These are phyloP conservation scores for Allium fistulosum DNA, from an alignment of 106 monocot species.

Conservation along the genomic window DNA sequence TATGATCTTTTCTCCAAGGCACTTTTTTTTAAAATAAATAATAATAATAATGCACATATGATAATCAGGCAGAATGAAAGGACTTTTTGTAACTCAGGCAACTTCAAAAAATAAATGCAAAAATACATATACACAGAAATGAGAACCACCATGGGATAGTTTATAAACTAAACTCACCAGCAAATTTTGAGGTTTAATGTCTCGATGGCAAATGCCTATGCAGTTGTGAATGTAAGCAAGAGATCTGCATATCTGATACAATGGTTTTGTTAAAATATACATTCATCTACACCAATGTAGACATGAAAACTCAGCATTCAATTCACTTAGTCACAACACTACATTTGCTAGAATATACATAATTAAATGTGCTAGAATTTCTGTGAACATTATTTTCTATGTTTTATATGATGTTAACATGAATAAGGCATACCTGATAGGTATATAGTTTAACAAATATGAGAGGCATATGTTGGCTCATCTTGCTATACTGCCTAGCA, in stretches of 20 bases:
- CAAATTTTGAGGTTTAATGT: conserved; percentile 47
- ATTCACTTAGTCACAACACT: too few relatives aligned
- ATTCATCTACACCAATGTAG: too few relatives aligned
- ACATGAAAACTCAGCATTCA: too few relatives aligned
- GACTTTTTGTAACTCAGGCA: neutral
- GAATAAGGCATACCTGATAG: conserved; percentile 26
- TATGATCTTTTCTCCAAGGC: too few relatives aligned
- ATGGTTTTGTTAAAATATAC: neutral
- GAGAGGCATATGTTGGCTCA: conserved; percentile 32
- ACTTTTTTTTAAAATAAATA: too few relatives aligned
- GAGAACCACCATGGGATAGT: neutral
- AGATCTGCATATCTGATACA: conserved; percentile 36
- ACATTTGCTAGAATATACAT: too few relatives aligned
- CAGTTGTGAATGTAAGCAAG: conserved; percentile 43
- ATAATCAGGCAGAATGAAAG: neutral
- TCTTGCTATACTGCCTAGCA: conserved; percentile 27
- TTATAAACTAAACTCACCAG: conserved; percentile 22
- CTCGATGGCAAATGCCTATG: conserved; percentile 39
- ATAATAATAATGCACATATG: neutral
- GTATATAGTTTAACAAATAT: conserved; percentile 39
- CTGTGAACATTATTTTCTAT: too few relatives aligned
- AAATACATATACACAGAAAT: neutral
- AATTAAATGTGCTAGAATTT: too few relatives aligned
- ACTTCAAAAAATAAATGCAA: neutral
- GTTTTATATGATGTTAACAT: neutral